Percentiles rank a stretch among this genome's conserved stretches.
phyloP scores from a whole-genome alignment of 202 grass and related monocot genomes.

The Eragrostis tef region DNA sequence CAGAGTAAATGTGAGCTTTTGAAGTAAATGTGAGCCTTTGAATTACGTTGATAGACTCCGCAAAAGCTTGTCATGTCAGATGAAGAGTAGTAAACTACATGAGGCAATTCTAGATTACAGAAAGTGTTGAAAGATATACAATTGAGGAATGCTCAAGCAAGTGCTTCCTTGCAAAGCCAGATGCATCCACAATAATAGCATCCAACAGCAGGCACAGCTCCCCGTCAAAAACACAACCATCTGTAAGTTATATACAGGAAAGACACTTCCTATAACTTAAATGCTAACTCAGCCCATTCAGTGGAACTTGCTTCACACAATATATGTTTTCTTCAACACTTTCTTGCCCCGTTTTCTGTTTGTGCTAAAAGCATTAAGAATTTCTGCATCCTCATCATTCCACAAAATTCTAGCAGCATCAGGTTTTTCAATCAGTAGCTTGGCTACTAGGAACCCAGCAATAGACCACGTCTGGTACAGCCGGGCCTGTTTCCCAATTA shows the following conservation, averaged over 20 bases:
- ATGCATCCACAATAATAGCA: slow-evolving; percentile 70
- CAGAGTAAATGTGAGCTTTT: background rate
- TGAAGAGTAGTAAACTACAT: slow-evolving; percentile 6
- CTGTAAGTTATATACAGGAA: slow-evolving; percentile 54
- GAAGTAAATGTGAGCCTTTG: background rate
- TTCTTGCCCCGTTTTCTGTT: slow-evolving; percentile 75
- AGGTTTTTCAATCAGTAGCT: slow-evolving; percentile 66
- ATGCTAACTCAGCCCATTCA: slow-evolving; percentile 32
- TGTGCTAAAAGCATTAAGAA: slow-evolving; percentile 79
- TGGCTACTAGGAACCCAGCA: slow-evolving; percentile 80
- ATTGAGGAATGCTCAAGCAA: slow-evolving; percentile 33
- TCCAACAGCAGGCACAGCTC: slow-evolving; percentile 41
- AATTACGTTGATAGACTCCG: background rate
- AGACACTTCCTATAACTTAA: slow-evolving; percentile 40
- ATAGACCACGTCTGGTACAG: slow-evolving; percentile 82
- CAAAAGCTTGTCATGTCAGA: slow-evolving; percentile 15
- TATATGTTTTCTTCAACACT: slow-evolving; percentile 87
- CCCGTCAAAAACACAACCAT: slow-evolving; percentile 41
- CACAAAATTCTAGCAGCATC: slow-evolving; percentile 67
- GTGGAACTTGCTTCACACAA: slow-evolving; percentile 55
- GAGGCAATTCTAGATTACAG: slow-evolving; percentile 30
- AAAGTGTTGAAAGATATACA: slow-evolving; percentile 20
- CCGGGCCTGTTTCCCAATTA: slow-evolving; percentile 71
- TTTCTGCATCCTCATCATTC: slow-evolving; percentile 76
- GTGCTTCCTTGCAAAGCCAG: slow-evolving; percentile 49